phyloP scores from a whole-genome alignment of 2,329 filamentous ascomycete genomes.

The Colletotrichum lentis region DNA sequence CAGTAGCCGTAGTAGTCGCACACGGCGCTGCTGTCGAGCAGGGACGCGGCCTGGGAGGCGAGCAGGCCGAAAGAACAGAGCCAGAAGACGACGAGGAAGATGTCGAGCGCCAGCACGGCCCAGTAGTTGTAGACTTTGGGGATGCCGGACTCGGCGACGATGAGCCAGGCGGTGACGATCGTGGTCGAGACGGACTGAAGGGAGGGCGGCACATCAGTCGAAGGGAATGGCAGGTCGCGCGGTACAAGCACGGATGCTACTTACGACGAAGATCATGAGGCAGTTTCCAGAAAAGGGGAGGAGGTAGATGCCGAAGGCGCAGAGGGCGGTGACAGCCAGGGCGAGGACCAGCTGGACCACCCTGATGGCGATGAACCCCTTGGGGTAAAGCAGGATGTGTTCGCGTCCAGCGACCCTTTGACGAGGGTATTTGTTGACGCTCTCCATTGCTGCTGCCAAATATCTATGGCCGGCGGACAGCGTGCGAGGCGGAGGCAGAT shows the following conservation, averaged over 20 bases:
- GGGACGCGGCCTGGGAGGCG: conserved; percentile 42
- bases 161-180: conserved; percentile 56
- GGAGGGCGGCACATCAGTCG: conserved; percentile 17
- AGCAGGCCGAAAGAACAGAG: conserved; percentile 54
- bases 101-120: conserved; percentile 60
- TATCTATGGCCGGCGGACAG: background rate
- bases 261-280: conserved; percentile 53
- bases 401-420: conserved; percentile 51
- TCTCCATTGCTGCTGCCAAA: background rate
- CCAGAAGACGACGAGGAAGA: conserved; percentile 63
- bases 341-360: conserved; percentile 57
- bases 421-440: conserved; percentile 42
- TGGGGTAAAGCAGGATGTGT: conserved; percentile 57
- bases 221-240: too few relatives aligned
- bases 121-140: conserved; percentile 61
- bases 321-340: conserved; percentile 57
- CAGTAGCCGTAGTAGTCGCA: conserved; percentile 40
- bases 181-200: conserved; percentile 54
- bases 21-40: conserved; percentile 19
- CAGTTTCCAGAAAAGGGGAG: conserved; percentile 49
- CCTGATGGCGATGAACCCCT: conserved; percentile 54
- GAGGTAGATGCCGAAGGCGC: conserved; percentile 52
- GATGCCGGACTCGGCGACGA: conserved; percentile 53
- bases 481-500: background rate
- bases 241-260: conserved; percentile 29